Evolutionary conservation across 768 basidiomycete genomes (phyloP), one percentile per base, ranked within the genome.

Genomic region (Tephrocybe sp.): DNA sequence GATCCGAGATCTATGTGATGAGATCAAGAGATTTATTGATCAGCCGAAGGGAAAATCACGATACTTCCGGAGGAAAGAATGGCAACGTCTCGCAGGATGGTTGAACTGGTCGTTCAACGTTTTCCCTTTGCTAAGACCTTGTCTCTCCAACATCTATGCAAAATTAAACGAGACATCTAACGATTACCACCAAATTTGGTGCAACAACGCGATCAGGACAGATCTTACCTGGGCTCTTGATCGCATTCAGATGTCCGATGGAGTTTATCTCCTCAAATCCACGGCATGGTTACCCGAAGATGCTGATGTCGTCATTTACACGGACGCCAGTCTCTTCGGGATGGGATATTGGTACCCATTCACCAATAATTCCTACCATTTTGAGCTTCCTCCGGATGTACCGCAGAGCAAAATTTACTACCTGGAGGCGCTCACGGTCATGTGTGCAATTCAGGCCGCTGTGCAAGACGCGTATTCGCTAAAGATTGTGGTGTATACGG

Each of bases 401-500:
- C 42, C 42, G 3, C 19, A 22, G 5, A 13, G 21, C 3, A 15
- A 18, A 2, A 43, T 43, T 16, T 43, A 30, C 29, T 30, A 30
- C 29, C n/a, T n/a, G n/a, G n/a, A n/a, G n/a, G n/a, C n/a, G n/a
- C n/a, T n/a, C n/a, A n/a, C n/a, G n/a, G n/a, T 30, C 29, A 30
- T 12, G 2, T 43, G 42, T 16, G 42, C 30, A n/a, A 21, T 21
- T 2, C 30, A 11, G 3, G 16, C 29, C 10, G 18, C 42, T 1
- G 42, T 18, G 3, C 4, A 6, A 4, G 3, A 6, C 7, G 13
- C 42, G 7, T 30, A 7, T 12, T 6, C 50, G 5, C 7, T 18
- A 21, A 41, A 36, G 0, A 25, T 63, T 4, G 21, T 66, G 0
- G 51, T 69, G 2, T 57, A 51, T 45, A 62, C 63, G 0, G 74